phyloP scores from a whole-genome alignment of 1,139 yeast species.

The Debaryomyces sp. region DNA sequence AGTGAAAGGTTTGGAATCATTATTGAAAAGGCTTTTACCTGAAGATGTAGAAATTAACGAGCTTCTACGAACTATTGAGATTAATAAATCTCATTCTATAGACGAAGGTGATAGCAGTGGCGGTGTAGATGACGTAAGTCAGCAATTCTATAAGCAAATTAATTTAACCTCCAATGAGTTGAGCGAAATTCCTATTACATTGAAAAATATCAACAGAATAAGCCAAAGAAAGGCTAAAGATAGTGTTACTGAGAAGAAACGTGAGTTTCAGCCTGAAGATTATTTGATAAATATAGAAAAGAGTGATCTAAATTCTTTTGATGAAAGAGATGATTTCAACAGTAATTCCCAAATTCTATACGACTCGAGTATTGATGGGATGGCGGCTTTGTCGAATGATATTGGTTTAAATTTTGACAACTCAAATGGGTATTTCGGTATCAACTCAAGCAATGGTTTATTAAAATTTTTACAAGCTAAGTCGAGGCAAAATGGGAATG shows the following conservation, averaged over 20 bases:
- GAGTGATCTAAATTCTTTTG: slow-evolving; percentile 22
- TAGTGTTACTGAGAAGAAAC: background rate
- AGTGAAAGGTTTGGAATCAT: slow-evolving; percentile 19
- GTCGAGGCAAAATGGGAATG: slow-evolving; percentile 22
- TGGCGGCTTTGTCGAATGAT: slow-evolving; percentile 48
- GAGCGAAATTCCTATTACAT: slow-evolving; percentile 19
- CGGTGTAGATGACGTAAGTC: slow-evolving; percentile 12
- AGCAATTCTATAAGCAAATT: slow-evolving; percentile 17
- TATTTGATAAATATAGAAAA: slow-evolving; percentile 22
- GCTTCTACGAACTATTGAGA: slow-evolving; percentile 17
- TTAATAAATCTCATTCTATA: slow-evolving; percentile 6
- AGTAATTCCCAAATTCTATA: slow-evolving; percentile 16
- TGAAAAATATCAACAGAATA: slow-evolving; percentile 21
- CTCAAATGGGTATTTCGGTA: slow-evolving; percentile 62
- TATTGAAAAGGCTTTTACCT: slow-evolving; percentile 20
- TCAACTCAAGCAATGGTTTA: slow-evolving; percentile 58
- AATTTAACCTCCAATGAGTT: slow-evolving; percentile 21
- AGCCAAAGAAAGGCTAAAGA: slow-evolving; percentile 17
- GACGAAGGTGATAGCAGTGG: background rate
- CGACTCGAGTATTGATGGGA: slow-evolving; percentile 44
- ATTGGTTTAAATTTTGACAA: slow-evolving; percentile 37
- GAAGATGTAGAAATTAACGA: slow-evolving; percentile 24
- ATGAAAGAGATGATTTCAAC: slow-evolving; percentile 21
- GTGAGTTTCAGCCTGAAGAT: slow-evolving; percentile 24
- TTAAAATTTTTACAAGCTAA: slow-evolving; percentile 26